Evolutionary conservation across 2,329 filamentous ascomycete species (phyloP).

Genomic region (Penicillium polonicum): DNA sequence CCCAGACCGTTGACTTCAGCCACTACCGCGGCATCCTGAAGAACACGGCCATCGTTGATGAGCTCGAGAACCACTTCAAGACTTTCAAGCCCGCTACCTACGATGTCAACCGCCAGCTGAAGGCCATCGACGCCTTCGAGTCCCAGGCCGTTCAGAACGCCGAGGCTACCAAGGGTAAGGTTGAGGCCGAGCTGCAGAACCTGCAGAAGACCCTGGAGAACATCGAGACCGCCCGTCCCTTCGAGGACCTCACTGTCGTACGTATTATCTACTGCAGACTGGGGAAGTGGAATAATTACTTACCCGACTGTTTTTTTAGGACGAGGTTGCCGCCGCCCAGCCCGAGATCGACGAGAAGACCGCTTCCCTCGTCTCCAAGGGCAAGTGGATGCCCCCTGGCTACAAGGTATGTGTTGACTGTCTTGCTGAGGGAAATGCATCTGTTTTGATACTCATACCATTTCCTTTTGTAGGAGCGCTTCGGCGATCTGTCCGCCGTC

Average conservation of each 20-base stretch:
- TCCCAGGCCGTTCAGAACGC: slow-evolving; percentile 95
- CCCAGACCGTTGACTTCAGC: slow-evolving; percentile 86
- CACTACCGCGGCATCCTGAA: slow-evolving; percentile 90
- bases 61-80: slow-evolving; percentile 95
- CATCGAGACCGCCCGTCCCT: slow-evolving; percentile 92
- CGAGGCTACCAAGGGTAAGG: slow-evolving; percentile 92
- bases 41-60: slow-evolving; percentile 92
- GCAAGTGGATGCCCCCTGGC: slow-evolving; percentile 95
- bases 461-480: slow-evolving; percentile 75
- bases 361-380: slow-evolving; percentile 89
- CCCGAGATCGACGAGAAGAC: slow-evolving; percentile 98
- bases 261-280: slow-evolving; percentile 38
- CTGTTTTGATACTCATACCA: slow-evolving; percentile 2
- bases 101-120: slow-evolving; percentile 90
- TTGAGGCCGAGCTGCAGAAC: slow-evolving; percentile 91
- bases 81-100: slow-evolving; percentile 90
- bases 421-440: too few relatives aligned
- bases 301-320: slow-evolving; percentile 52
- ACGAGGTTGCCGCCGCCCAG: slow-evolving; percentile 90
- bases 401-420: slow-evolving; percentile 76
- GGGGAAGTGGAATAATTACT: slow-evolving; percentile 9
- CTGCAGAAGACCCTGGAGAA: slow-evolving; percentile 93
- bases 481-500: slow-evolving; percentile 92
- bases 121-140: slow-evolving; percentile 98
- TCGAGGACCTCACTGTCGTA: slow-evolving; percentile 97